A percentile compares a stretch with the other conserved stretches of the same genome.
These are phyloP conservation scores for Trichophyton schoenleinii DNA, from an alignment of 2,329 filamentous ascomycete genomes.

Conservation along the genomic window DNA sequence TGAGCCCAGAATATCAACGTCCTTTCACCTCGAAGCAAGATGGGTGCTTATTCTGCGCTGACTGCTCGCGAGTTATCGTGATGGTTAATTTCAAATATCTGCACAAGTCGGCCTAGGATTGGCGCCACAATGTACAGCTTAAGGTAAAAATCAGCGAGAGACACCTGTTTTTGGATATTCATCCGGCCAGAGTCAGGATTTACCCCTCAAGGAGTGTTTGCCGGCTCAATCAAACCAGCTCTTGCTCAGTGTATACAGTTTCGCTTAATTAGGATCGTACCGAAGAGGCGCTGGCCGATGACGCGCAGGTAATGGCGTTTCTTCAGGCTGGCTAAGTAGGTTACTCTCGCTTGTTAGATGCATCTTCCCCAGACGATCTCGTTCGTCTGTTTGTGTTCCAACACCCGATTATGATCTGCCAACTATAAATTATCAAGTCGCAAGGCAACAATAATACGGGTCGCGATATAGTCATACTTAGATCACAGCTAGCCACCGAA, in stretches of 20 bases:
- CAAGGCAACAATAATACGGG: not conserved
- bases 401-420: not conserved
- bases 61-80: not conserved
- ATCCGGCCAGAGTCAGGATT: not conserved
- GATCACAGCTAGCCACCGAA: not conserved
- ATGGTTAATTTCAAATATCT: not conserved
- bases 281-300: not conserved
- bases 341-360: not conserved
- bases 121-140: constrained; percentile 3
- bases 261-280: not conserved
- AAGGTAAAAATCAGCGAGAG: not conserved
- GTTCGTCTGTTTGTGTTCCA: not conserved
- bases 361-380: not conserved
- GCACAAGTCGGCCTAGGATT: not conserved
- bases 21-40: not conserved
- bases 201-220: not conserved
- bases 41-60: not conserved
- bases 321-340: not conserved
- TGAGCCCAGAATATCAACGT: not conserved
- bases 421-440: not conserved
- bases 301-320: not conserved
- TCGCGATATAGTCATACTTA: not conserved
- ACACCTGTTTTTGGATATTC: not conserved
- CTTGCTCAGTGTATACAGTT: not conserved
- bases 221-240: not conserved